A percentile compares a stretch with the other conserved stretches of the same genome.
Conservation (phyloP, 345 rosid species). For the Murraya paniculata region DNA sequence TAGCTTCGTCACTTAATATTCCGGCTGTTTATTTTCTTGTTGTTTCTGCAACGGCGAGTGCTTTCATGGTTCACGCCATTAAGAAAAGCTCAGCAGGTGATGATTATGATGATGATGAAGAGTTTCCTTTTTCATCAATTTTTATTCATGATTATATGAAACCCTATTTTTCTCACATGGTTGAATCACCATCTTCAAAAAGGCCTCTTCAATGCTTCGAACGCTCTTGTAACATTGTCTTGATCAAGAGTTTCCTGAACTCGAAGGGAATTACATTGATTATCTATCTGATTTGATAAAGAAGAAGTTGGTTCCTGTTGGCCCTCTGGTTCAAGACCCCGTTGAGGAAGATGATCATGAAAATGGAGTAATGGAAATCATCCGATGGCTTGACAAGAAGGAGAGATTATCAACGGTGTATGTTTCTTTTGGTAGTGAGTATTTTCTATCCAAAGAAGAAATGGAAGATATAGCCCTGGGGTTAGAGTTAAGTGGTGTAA, state of each 20-base stretch:
- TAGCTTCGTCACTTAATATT: slow-evolving; percentile 22
- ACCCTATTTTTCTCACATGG: neutral
- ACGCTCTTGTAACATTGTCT: slow-evolving; percentile 17
- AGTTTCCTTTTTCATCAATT: slow-evolving; percentile 19
- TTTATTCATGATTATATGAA: neutral
- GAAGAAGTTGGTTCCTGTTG: slow-evolving; percentile 32
- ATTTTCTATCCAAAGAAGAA: slow-evolving; percentile 27
- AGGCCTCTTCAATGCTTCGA: slow-evolving; percentile 15
- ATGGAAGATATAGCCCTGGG: slow-evolving; percentile 37
- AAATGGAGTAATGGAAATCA: neutral
- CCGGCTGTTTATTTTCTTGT: slow-evolving; percentile 25
- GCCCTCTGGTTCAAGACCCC: slow-evolving; percentile 31
- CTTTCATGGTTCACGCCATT: neutral
- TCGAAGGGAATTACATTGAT: slow-evolving; percentile 37
- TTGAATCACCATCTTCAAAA: neutral
- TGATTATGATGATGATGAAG: neutral
- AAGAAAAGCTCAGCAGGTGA: neutral
- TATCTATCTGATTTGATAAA: slow-evolving; percentile 14
- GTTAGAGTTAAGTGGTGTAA: slow-evolving; percentile 26
- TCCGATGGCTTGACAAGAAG: slow-evolving; percentile 34
- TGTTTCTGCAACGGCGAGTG: neutral
- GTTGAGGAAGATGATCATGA: neutral
- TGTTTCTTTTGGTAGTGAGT: slow-evolving; percentile 40
- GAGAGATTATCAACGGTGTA: slow-evolving; percentile 22
- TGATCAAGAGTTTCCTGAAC: slow-evolving; percentile 31